phyloP scores from a whole-genome alignment of 371 early-diverging fungal genomes.

The Mucor plumbeus region DNA sequence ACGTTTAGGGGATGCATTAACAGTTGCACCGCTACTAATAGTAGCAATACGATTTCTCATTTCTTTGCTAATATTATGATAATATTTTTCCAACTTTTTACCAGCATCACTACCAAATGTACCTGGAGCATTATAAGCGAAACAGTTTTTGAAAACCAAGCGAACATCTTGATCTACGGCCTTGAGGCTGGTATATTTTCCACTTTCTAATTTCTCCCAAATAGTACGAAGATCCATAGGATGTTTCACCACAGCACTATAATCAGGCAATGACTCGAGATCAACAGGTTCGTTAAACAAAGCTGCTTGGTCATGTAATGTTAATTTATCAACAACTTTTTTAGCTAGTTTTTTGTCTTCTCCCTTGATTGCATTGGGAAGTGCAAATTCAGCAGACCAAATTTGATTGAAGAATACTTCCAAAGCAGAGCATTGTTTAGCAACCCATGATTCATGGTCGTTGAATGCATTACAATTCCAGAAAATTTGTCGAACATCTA shows the following conservation, averaged over 20 bases:
- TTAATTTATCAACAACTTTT: slow-evolving; percentile 46
- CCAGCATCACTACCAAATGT: slow-evolving; percentile 84
- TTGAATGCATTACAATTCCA: slow-evolving; percentile 95
- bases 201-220: slow-evolving; percentile 73
- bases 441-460: slow-evolving; percentile 63
- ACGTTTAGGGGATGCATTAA: background rate
- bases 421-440: slow-evolving; percentile 44
- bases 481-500: slow-evolving; percentile 72
- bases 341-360: slow-evolving; percentile 43
- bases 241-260: slow-evolving; percentile 79
- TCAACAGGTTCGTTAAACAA: slow-evolving; percentile 92
- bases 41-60: slow-evolving; percentile 27
- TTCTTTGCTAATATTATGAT: slow-evolving; percentile 64
- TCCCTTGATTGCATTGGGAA: slow-evolving; percentile 39
- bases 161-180: slow-evolving; percentile 65
- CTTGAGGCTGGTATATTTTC: slow-evolving; percentile 51
- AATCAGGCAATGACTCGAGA: slow-evolving; percentile 86
- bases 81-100: slow-evolving; percentile 64
- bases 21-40: background rate
- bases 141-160: slow-evolving; percentile 87
- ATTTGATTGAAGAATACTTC: slow-evolving; percentile 46
- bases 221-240: slow-evolving; percentile 99
- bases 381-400: slow-evolving; percentile 50
- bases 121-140: slow-evolving; percentile 83
- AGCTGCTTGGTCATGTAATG: slow-evolving; percentile 41